Percentiles rank a stretch among this genome's conserved stretches.
Evolutionary conservation across 2,329 filamentous ascomycete genomes (phyloP).

Genomic region (Apiospora saccharicola): DNA sequence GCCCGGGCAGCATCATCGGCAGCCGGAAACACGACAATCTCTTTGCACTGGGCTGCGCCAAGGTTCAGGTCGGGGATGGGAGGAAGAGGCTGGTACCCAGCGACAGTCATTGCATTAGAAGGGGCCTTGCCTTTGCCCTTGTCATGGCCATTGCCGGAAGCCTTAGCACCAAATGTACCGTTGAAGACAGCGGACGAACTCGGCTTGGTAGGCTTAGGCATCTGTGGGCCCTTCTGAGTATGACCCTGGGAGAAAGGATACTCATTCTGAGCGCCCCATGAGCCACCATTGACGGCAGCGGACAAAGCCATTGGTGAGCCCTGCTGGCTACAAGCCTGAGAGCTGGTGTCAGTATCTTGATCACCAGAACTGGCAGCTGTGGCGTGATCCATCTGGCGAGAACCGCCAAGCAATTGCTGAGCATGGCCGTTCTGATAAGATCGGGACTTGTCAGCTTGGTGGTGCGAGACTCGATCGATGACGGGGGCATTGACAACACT

Average conservation of each 20-base stretch:
- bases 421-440: not conserved
- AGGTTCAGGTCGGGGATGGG: constrained; percentile 6
- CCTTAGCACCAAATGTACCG: not conserved
- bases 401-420: not conserved
- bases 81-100: not conserved
- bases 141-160: not conserved
- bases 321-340: not conserved
- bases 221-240: not conserved
- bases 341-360: not conserved
- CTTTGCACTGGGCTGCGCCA: not conserved
- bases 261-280: not conserved
- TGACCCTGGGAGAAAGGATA: too few species aligned
- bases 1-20: constrained; percentile 33
- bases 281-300: not conserved
- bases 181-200: not conserved
- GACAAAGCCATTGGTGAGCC: not conserved
- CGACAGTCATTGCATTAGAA: not conserved
- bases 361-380: not conserved
- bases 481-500: not conserved
- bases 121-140: not conserved
- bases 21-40: constrained; percentile 5
- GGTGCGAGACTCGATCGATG: not conserved
- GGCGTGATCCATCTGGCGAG: not conserved
- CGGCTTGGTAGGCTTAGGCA: not conserved
- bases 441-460: not conserved